Base-by-base conservation (phyloP, 441 rosid genomes). In the Isatis lusitanica region DNA sequence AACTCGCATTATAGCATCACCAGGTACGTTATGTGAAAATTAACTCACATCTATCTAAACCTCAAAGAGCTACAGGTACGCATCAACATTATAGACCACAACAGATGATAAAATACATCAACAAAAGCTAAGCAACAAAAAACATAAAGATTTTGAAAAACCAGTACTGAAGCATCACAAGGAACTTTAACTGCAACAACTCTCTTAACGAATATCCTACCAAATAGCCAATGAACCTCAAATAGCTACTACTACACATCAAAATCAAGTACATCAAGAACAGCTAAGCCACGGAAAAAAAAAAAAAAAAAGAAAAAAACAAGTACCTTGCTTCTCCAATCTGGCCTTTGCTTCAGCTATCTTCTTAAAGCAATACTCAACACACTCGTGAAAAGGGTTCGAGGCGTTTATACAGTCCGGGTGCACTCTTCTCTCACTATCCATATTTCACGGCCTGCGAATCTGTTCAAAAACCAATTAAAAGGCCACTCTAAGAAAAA, bases 341-440 rank as follows among this genome's bases (percentile, higher is more conserved):
- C 16, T 81, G 11, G 83, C 83, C 74, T 81, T 83, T 4, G 84
- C 88, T 82, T 82, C 89, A 16, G 86, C 88, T 6, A 89, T 89
- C 63, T 85, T 84, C 68, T 64, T 73, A 38, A 87, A 85, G 81
- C 90, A 88, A 82, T 80, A 85, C 13, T 88, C 92, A 0, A 83
- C 83, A 75, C 92, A 87, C 57, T 85, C 85, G n/a, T 85, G 92
- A 64, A 80, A 87, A 33, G 90, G 92, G 68, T 87, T 87, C 16
- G 83, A 78, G 6, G 85, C 86, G 43, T 85, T 85, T 42, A 83
- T 82, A 70, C 92, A 87, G 16, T 83, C 85, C 1, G 85, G 83
- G 26, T 88, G 84, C 21, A 83, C 85, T 70, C 80, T 84, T 74
- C 87, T 80, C 61, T 77, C 92, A 42, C 72, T 78, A 58, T 31